A percentile compares a stretch with the other conserved stretches of the same genome.
These are phyloP conservation scores for Ophiocordyceps camponoti-floridani DNA, from an alignment of 2,329 filamentous ascomycete species.

Conservation along the genomic window DNA sequence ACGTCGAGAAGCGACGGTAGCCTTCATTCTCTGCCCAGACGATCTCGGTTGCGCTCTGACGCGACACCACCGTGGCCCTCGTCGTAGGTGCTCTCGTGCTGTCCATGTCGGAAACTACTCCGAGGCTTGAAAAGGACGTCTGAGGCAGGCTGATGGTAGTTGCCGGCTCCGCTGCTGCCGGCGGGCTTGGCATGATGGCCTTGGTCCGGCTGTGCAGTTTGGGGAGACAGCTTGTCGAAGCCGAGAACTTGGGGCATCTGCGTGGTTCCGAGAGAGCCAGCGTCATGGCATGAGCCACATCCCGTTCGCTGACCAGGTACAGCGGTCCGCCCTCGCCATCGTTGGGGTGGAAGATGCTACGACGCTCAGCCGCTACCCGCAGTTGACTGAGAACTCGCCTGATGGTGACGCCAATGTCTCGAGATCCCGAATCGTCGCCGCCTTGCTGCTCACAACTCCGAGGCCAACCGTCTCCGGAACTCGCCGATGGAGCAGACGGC, in stretches of 20 bases:
- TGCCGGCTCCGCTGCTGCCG: constrained; percentile 11
- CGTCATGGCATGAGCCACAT: constrained; percentile 2
- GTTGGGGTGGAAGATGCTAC: constrained; percentile 1
- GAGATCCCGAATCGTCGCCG: background rate
- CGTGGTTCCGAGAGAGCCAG: constrained; percentile 1
- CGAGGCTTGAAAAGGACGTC: constrained; percentile 11
- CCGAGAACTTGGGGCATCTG: background rate
- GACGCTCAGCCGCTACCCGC: background rate
- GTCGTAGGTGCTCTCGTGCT: constrained; percentile 6
- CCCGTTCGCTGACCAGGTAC: constrained; percentile 5
- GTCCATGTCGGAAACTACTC: constrained; percentile 4
- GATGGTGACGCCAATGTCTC: background rate
- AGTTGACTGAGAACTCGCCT: constrained; percentile 1
- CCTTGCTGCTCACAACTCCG: background rate
- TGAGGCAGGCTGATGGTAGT: constrained; percentile 16
- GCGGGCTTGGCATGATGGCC: constrained; percentile 9
- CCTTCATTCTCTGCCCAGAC: constrained; percentile 8
- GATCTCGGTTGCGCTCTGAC: constrained; percentile 12
- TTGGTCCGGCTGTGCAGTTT: constrained; percentile 6
- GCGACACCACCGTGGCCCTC: constrained; percentile 12
- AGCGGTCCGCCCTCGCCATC: constrained; percentile 1
- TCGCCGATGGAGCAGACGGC: background rate
- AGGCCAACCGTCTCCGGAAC: background rate
- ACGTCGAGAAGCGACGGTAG: too few relatives aligned
- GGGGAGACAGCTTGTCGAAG: constrained; percentile 2